Conservation (phyloP, 1,139 yeast genomes). For the Suhomyces guaymorum region DNA sequence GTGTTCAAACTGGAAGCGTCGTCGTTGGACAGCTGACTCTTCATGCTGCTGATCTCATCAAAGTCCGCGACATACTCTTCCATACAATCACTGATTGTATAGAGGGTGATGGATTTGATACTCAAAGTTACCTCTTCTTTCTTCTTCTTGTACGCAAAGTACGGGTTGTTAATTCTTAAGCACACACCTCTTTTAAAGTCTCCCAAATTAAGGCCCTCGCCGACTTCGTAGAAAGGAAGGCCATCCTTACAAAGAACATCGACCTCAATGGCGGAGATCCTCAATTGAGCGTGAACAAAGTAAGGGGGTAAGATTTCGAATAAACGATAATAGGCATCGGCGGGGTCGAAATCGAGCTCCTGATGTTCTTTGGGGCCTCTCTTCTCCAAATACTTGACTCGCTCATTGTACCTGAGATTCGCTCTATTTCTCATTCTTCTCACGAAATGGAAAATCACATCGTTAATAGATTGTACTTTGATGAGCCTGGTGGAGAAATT, state of each 20-base stretch:
- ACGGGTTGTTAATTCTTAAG: constrained; percentile 25
- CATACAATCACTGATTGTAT: constrained; percentile 42
- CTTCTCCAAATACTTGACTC: constrained; percentile 4
- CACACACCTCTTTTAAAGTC: constrained; percentile 46
- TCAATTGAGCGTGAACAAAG: constrained; percentile 29
- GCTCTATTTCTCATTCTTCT: constrained; percentile 35
- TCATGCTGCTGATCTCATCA: constrained; percentile 26
- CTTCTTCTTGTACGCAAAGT: constrained; percentile 25
- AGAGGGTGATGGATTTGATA: constrained; percentile 30
- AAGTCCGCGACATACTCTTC: constrained; percentile 40
- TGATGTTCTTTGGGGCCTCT: neutral
- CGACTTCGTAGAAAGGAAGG: constrained; percentile 35
- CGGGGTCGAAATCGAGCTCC: constrained; percentile 1
- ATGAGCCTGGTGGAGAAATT: constrained; percentile 30
- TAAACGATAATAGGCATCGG: constrained; percentile 22
- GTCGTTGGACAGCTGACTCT: constrained; percentile 23
- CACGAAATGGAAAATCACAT: constrained; percentile 39
- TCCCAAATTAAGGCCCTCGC: constrained; percentile 36
- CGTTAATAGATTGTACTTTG: constrained; percentile 39
- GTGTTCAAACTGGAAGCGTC: constrained; percentile 42
- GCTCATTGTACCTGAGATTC: constrained; percentile 28
- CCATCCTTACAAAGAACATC: constrained; percentile 47
- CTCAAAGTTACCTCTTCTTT: constrained; percentile 23
- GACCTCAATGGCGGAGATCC: constrained; percentile 30
- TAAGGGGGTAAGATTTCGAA: constrained; percentile 35